Evolutionary conservation across 148 eudicot species (phyloP), one percentile per base, ranked within the genome.

Genomic region (Camellia lanceoleosa): DNA sequence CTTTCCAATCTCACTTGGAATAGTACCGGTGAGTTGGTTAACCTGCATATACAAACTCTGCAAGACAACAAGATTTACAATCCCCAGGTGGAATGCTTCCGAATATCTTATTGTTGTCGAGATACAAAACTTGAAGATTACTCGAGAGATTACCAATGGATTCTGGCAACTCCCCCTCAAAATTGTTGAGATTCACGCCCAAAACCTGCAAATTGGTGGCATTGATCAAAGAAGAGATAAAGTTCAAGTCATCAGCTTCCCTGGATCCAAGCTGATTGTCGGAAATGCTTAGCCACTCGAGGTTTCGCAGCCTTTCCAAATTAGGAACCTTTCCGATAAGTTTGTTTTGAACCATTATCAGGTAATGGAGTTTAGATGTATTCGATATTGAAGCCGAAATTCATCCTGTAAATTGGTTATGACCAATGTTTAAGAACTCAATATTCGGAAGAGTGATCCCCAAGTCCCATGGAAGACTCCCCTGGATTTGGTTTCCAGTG

Each of bases 61-160:
- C 38, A 30, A 30, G 15, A 0, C 30, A 9, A 78, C 23, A 5
- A 7, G 15, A 3, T 30, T 30, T 30, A 30, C 38, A 30, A 30
- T 30, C 38, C 38, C 38, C 38, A 30, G 38, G 38, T 6, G 83
- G 75, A 20, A 81, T 58, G 5, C 7, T 78, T 42, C 84, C 81
- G 20, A 18, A 42, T 11, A 78, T 73, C 11, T 20, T 0, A 15
- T 62, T 82, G 5, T 7, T 2, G 0, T 9, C 9, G 0, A 82
- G 42, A 13, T 4, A 0, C 3, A 78, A 0, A 5, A 5, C 20
- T 7, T 30, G 38, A 43, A 83, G 82, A 0, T 47, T 15, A 9
- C 5, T 54, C 0, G 86, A 83, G 0, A 82, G 61, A 43, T 82
- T 82, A 12, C 67, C 73, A 3, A 82, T 64, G 7, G 69, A 43